These are phyloP conservation scores for Apium graveolens DNA, from an alignment of 129 eudicot species.

Conservation along the genomic window DNA sequence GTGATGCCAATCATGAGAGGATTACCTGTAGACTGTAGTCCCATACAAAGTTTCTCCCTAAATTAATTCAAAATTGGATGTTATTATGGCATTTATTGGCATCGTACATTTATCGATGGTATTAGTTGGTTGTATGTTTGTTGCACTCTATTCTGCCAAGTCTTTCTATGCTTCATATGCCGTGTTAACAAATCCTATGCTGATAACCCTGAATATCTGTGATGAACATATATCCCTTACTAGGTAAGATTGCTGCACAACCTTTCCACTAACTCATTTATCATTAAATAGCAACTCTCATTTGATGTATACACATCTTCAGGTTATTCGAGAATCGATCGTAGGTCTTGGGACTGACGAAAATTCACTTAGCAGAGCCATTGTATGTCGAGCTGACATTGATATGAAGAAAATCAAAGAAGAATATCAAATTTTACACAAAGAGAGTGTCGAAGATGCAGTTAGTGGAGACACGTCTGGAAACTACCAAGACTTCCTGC, in stretches of 20 bases:
- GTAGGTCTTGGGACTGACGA: constrained; percentile 67
- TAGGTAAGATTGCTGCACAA: not conserved
- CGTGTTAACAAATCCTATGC: not conserved
- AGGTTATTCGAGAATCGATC: constrained; percentile 44
- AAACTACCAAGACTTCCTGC: constrained; percentile 42
- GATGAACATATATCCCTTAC: not conserved
- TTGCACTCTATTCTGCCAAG: not conserved
- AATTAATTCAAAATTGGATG: too few species aligned
- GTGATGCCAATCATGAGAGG: not conserved
- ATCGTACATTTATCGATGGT: not conserved
- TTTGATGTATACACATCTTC: not conserved
- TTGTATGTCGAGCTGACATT: constrained; percentile 61
- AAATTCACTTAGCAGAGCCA: constrained; percentile 53
- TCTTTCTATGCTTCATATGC: not conserved
- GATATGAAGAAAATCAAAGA: constrained; percentile 49
- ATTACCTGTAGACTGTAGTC: not conserved
- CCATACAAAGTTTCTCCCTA: not conserved
- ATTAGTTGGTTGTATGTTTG: not conserved
- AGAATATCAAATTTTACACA: constrained; percentile 29
- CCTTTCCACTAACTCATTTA: not conserved
- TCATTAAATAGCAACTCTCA: not conserved
- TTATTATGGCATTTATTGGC: too few species aligned
- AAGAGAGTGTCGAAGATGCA: constrained; percentile 39
- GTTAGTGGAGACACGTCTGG: constrained; percentile 61
- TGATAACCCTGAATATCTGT: not conserved